Evolutionary conservation across 305 asterid species (phyloP), one percentile per base, ranked within the genome.

Genomic region (Rubia tinctorum): DNA sequence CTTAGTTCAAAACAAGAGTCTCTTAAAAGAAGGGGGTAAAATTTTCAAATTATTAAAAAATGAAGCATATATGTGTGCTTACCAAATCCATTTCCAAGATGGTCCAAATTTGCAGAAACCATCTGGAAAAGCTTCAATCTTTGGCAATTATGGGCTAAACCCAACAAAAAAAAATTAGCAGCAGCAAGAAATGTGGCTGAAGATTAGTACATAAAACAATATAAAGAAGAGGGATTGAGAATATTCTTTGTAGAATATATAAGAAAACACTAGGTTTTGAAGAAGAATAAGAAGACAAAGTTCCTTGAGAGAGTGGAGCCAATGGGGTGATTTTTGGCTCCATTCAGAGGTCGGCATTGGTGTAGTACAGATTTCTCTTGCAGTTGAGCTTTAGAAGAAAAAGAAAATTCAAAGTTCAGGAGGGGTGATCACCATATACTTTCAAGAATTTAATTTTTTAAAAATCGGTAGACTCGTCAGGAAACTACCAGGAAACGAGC

Each of bases 401-500:
- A 18, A 17, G 22, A 18, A 53, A 51, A 51, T 51, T 53, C 60
- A 53, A 53, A 53, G 22, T 18, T 53, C 60, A 53, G 60, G 60
- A 18, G 60, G 60, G 60, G 18, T 53, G 23, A 18, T 53, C 22
- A 1, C 15, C 60, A 53, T 53, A 1, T 53, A 53, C 60, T 22
- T 53, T 53, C 60, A 53, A 53, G 60, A 53, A 53, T 18, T 18
- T 53, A 7, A 53, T 7, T 53, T 53, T 53, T 53, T 17, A 4
- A 34, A 34, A 34, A 17, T 53, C 18, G 60, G 25, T 17, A 53
- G 4, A 53, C 23, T 18, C 60, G 60, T 18, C 60, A 53, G 60
- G 60, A 53, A 53, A 53, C 60, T 53, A 53, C 60, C 23, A 53
- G 60, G 60, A 53, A 53, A n/a, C 60, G 60, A 53, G 25, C 60